These are phyloP conservation scores for Helicostylum pulchrum DNA, from an alignment of 192 early-diverging fungal genomes.

Conservation along the genomic window DNA sequence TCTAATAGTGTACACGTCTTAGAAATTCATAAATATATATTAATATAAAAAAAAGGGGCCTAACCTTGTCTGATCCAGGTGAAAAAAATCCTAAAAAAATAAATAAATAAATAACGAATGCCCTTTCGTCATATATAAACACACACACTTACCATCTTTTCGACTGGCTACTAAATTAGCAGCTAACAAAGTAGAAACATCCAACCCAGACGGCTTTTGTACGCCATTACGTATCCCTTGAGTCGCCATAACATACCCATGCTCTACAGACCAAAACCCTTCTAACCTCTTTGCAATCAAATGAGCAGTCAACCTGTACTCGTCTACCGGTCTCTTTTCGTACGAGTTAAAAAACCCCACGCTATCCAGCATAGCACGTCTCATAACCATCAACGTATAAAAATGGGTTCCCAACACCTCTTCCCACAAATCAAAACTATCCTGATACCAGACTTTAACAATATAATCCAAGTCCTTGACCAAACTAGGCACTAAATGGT, in stretches of 20 bases:
- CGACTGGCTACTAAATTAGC: constrained; percentile 34
- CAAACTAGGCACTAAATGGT: constrained; percentile 28
- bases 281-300: constrained; percentile 17
- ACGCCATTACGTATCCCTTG: constrained; percentile 37
- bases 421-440: constrained; percentile 73
- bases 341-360: constrained; percentile 18
- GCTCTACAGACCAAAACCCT: constrained; percentile 42
- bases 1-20: neutral
- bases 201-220: constrained; percentile 49
- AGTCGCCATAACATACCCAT: constrained; percentile 36
- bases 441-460: constrained; percentile 41
- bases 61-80: constrained; percentile 25
- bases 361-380: constrained; percentile 54
- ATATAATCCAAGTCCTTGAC: constrained; percentile 61
- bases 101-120: neutral
- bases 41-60: neutral
- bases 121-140: constrained; percentile 11
- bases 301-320: neutral
- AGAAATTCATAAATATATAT: neutral
- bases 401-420: constrained; percentile 68
- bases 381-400: constrained; percentile 65
- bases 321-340: too few species aligned
- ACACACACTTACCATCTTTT: constrained; percentile 22
- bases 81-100: constrained; percentile 15
- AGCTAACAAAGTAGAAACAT: constrained; percentile 59